Conservation (phyloP, 2,329 filamentous ascomycete species). For the Drechslerella stenobrocha region DNA sequence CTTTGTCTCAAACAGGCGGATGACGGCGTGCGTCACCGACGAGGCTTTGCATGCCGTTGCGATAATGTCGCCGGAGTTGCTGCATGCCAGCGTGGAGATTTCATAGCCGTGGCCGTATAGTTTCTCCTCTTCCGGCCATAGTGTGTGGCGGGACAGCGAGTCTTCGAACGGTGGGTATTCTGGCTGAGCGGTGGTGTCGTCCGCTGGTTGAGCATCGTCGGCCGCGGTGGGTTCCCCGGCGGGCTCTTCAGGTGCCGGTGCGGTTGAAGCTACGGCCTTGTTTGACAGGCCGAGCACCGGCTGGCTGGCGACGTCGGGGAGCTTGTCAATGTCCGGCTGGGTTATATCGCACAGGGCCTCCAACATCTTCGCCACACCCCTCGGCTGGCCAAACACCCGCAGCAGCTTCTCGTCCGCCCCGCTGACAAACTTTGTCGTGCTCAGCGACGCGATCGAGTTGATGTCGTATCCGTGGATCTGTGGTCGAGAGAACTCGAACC, state of each 20-base stretch:
- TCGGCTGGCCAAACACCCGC: conserved; percentile 88
- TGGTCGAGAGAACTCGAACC: conserved; percentile 93
- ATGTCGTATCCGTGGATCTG: conserved; percentile 98
- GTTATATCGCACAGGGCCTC: conserved; percentile 68
- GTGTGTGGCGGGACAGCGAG: conserved; percentile 80
- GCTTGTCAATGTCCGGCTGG: conserved; percentile 56
- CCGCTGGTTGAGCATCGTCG: too few species aligned
- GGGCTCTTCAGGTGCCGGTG: conserved; percentile 58
- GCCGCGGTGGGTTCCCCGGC: conserved; percentile 1
- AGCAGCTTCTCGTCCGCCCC: conserved; percentile 98
- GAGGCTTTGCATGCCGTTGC: conserved; percentile 93
- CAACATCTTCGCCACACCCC: conserved; percentile 76
- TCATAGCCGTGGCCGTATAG: conserved; percentile 98
- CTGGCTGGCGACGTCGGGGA: conserved; percentile 90
- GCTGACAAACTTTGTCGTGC: conserved; percentile 77
- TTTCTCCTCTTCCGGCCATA: conserved; percentile 96
- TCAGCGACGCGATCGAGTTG: conserved; percentile 84
- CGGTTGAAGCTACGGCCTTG: conserved; percentile 81
- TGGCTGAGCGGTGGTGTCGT: too few species aligned
- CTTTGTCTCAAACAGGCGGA: conserved; percentile 84
- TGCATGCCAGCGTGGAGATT: conserved; percentile 81
- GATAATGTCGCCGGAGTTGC: conserved; percentile 72
- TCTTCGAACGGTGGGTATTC: conserved; percentile 82
- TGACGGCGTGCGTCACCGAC: conserved; percentile 89
- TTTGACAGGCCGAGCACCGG: conserved; percentile 94